phyloP scores from a whole-genome alignment of 2,329 filamentous ascomycete genomes.

The Talaromyces sp. region DNA sequence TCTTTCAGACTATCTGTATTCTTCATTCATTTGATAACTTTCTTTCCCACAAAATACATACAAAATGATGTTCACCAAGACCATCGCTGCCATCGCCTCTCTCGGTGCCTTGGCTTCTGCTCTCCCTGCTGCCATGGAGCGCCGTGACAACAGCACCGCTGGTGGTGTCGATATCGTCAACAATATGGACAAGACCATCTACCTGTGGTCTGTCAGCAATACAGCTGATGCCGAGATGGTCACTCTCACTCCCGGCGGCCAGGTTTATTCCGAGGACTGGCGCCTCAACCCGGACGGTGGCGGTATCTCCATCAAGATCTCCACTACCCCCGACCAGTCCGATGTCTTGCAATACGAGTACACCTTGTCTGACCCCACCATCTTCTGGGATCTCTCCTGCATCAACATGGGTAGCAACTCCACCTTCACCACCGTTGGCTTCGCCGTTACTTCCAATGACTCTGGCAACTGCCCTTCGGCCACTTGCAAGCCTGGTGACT shows the following conservation, averaged over 20 bases:
- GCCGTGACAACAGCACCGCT: constrained; percentile 20
- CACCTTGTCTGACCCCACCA: constrained; percentile 30
- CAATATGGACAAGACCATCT: constrained; percentile 36
- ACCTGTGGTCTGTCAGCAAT: constrained; percentile 41
- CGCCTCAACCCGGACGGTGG: constrained; percentile 36
- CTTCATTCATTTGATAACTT: neutral
- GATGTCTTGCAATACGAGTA: constrained; percentile 45
- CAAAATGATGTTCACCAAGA: constrained; percentile 38
- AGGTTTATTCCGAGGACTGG: constrained; percentile 34
- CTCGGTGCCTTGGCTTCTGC: constrained; percentile 32
- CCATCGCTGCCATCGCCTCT: constrained; percentile 23
- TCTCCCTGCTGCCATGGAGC: constrained; percentile 24
- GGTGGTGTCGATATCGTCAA: constrained; percentile 39
- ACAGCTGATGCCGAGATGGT: constrained; percentile 33
- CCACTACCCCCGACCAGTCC: constrained; percentile 29
- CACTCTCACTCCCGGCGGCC: constrained; percentile 33
- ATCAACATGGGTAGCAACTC: constrained; percentile 34
- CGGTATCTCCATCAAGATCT: constrained; percentile 43
- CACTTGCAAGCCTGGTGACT: constrained; percentile 36
- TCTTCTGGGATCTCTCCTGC: constrained; percentile 42
- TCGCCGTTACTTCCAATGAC: constrained; percentile 32
- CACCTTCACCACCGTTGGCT: constrained; percentile 34
- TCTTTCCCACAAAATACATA: neutral
- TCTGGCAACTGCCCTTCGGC: constrained; percentile 33
- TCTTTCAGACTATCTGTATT: neutral